Conservation (phyloP, 352 stramenopile species). For the Phytophthora cryptogea region DNA sequence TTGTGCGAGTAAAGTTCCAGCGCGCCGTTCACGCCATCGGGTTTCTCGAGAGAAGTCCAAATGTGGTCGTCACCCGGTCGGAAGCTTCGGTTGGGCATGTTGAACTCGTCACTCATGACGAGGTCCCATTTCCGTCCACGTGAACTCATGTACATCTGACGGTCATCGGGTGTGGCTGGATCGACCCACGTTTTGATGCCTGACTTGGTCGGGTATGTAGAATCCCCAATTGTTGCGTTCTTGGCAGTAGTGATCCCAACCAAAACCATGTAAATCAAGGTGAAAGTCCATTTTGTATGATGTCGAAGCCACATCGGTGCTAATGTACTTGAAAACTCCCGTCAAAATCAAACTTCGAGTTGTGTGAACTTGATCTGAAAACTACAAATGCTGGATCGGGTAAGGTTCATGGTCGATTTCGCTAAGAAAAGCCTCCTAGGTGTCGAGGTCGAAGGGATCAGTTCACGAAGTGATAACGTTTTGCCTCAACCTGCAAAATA, state of each 20-base stretch:
- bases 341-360: neutral
- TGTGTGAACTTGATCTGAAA: neutral
- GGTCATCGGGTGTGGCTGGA: conserved; percentile 34
- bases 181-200: conserved; percentile 57
- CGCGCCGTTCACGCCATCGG: too few species aligned
- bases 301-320: neutral
- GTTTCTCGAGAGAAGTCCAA: too few species aligned
- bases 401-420: neutral
- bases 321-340: neutral
- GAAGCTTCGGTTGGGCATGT: too few species aligned
- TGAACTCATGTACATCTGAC: conserved; percentile 15
- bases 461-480: conserved; percentile 8
- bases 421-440: conserved; percentile 24
- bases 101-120: too few species aligned
- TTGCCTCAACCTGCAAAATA: neutral
- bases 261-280: neutral
- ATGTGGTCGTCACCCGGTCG: too few species aligned
- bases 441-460: conserved; percentile 16
- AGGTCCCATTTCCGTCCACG: conserved; percentile 45
- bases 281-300: neutral
- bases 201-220: conserved; percentile 38
- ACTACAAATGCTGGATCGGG: conserved; percentile 13
- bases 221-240: conserved; percentile 12
- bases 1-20: too few species aligned
- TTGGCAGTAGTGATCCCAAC: neutral